These are phyloP conservation scores for Flagelloscypha sp. DNA, from an alignment of 768 basidiomycete species.

Conservation along the genomic window DNA sequence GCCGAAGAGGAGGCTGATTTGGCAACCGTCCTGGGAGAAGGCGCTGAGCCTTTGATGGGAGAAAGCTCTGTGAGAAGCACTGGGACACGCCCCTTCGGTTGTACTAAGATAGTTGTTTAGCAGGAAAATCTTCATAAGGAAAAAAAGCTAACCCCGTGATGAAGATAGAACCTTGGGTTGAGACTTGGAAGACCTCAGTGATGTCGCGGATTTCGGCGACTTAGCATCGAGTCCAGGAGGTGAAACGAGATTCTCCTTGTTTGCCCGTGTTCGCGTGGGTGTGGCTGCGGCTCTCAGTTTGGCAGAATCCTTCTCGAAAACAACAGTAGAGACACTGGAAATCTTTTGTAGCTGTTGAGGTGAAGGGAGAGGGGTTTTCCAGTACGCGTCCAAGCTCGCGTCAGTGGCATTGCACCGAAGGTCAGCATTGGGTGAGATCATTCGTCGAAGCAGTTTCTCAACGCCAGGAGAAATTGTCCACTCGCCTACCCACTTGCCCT, in stretches of 20 bases:
- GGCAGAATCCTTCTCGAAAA: constrained; percentile 42
- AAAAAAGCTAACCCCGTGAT: constrained; percentile 27
- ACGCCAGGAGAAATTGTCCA: constrained; percentile 61
- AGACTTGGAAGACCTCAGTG: constrained; percentile 25
- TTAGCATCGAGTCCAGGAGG: constrained; percentile 27
- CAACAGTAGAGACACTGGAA: constrained; percentile 35
- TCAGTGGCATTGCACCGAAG: constrained; percentile 63
- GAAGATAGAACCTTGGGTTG: constrained; percentile 31
- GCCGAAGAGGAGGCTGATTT: too few species aligned
- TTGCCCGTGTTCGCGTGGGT: constrained; percentile 18
- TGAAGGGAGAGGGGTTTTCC: too few species aligned
- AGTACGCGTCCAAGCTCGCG: constrained; percentile 61
- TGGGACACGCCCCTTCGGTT: constrained; percentile 30
- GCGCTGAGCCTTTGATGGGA: constrained; percentile 46
- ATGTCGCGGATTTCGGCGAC: constrained; percentile 4
- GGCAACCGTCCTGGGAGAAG: neutral
- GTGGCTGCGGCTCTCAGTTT: constrained; percentile 29
- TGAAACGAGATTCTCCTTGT: constrained; percentile 20
- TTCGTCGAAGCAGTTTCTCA: constrained; percentile 63
- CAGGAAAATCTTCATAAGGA: too few species aligned
- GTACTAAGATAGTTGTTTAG: too few species aligned
- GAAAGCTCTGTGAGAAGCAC: constrained; percentile 33
- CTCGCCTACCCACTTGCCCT: constrained; percentile 81
- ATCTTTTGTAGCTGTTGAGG: too few species aligned
- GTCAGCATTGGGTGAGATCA: constrained; percentile 80